Evolutionary conservation across 2,329 filamentous ascomycete species (phyloP), one percentile per base, ranked within the genome.

Genomic region (Monilinia vaccinii-corymbosi): DNA sequence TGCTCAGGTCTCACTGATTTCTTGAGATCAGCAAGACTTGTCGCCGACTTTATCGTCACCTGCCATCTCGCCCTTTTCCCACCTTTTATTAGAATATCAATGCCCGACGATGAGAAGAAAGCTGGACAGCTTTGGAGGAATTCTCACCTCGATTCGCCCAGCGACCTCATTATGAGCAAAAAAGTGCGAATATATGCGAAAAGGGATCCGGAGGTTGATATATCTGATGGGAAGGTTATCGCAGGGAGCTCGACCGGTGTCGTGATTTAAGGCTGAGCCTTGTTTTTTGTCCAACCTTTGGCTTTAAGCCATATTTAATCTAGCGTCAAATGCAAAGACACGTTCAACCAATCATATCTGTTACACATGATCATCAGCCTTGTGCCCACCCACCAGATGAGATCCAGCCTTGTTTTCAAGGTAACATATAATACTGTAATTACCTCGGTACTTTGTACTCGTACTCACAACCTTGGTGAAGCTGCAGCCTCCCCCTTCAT

Each of bases 11-110:
- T 83, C 56, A 89, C 79, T n/a, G 84, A 83, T 64, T 78, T 78
- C 73, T 82, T 84, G 59, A 91, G 76, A 62, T 85, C 80, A n/a
- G 75, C 74, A 61, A 88, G 75, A 68, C 78, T 81, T 58, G 78
- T 76, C 66, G 80, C 79, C 69, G 83, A 77, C 66, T 75, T 76
- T 69, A 84, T 80, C 42, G 87, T 84, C 67, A 79, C 77, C 68
- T 82, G 77, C 88, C 88, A 91, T 81, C 85, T 81, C 71, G 77
- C 76, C 71, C 87, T 90, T 67, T 44, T 44, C 38, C 28, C 51
- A 55, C 10, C 18, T 38, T 55, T 32, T 31, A 28, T 60, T 60
- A 59, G 56, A 51, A 58, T n/a, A 49, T 64, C 56, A 61, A 71
- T 56, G 34, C 31, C 32, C 57, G 25, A 31, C n/a, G 28, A 21